phyloP scores from a whole-genome alignment of 306 rosid species.

The Cercis canadensis region DNA sequence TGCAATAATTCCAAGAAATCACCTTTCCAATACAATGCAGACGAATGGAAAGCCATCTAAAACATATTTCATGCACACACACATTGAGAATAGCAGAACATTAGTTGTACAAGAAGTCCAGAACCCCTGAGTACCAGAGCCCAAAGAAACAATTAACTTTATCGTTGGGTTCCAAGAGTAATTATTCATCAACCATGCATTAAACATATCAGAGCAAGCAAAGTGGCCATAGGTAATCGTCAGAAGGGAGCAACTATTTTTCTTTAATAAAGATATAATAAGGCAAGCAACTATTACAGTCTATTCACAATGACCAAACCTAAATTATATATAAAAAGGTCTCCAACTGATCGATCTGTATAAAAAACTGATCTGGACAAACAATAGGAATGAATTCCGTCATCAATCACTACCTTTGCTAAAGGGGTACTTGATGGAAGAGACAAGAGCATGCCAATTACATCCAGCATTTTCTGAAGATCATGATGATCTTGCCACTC shows the following conservation, averaged over 20 bases:
- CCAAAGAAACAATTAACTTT: neutral
- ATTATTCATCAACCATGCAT: neutral
- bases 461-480: slow-evolving; percentile 62
- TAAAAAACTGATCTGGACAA: slow-evolving; percentile 10
- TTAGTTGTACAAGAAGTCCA: slow-evolving; percentile 1
- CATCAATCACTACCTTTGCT: slow-evolving; percentile 67
- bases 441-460: slow-evolving; percentile 70
- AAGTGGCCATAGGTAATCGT: neutral
- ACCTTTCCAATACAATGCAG: neutral
- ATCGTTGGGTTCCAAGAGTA: neutral
- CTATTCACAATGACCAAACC: neutral
- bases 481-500: slow-evolving; percentile 72
- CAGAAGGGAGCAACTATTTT: too few relatives aligned
- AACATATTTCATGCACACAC: neutral
- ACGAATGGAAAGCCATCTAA: neutral
- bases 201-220: neutral
- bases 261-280: too few relatives aligned
- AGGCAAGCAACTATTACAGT: neutral
- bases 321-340: neutral
- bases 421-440: slow-evolving; percentile 67
- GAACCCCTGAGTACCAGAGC: neutral
- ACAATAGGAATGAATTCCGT: slow-evolving; percentile 14
- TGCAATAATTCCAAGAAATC: neutral
- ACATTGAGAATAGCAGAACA: neutral
- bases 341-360: neutral